Evolutionary conservation across 805 yeast species (phyloP).

Genomic region (Ogataea nakhonphanomensis): DNA sequence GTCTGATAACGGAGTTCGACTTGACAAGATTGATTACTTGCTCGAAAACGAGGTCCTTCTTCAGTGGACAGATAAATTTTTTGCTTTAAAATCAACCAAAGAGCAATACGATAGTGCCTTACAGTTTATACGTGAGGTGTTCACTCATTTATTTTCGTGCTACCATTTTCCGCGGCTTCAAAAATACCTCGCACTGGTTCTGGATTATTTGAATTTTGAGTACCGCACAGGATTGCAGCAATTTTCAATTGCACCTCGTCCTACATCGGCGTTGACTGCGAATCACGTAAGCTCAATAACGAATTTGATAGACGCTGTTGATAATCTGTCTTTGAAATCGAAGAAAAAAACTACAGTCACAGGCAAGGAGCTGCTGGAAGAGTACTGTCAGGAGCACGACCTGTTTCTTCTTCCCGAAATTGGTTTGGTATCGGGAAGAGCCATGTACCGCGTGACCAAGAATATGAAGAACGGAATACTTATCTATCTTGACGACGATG

Average conservation of each 20-base stretch:
- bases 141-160: conserved; percentile 2
- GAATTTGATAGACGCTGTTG: conserved; percentile 6
- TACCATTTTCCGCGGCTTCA: conserved; percentile 6
- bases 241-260: neutral
- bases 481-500: conserved; percentile 61
- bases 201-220: conserved; percentile 15
- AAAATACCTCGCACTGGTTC: conserved; percentile 9
- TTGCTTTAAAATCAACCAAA: neutral
- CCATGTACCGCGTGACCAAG: conserved; percentile 41
- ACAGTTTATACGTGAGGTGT: conserved; percentile 8
- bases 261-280: neutral
- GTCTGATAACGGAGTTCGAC: conserved; percentile 6
- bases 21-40: conserved; percentile 13
- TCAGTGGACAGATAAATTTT: conserved; percentile 15
- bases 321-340: neutral
- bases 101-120: conserved; percentile 9
- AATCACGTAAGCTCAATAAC: conserved; percentile 8
- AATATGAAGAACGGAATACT: conserved; percentile 34
- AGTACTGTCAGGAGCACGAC: conserved; percentile 51
- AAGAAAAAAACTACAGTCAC: conserved; percentile 36
- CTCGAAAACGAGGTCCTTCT: conserved; percentile 21
- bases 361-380: conserved; percentile 63
- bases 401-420: conserved; percentile 39
- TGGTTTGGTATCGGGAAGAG: conserved; percentile 35
- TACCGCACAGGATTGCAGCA: conserved; percentile 14